Conservation (phyloP, 1,284 basidiomycete species). For the Cystobasidiaceae sp. region DNA sequence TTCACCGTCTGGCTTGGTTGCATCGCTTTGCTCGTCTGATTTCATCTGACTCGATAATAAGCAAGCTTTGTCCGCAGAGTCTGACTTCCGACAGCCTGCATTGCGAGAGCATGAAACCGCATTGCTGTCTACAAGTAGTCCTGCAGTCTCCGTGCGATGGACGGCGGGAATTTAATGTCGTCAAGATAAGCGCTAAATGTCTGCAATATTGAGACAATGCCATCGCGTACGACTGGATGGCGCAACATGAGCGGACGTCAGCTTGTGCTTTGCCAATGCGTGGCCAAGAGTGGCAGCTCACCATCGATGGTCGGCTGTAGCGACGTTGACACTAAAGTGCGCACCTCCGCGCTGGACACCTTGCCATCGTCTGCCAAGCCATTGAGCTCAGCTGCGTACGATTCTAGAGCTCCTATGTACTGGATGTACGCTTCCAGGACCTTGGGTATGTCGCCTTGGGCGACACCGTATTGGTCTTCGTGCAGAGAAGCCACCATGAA, state of each 20-base stretch:
- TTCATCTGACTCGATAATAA: no score
- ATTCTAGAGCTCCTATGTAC: constrained; percentile 62
- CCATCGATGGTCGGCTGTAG: constrained; percentile 59
- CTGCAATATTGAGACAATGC: constrained; percentile 60
- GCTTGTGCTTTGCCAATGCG: no score
- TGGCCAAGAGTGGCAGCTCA: constrained; percentile 48
- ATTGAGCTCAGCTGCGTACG: constrained; percentile 41
- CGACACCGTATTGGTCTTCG: constrained; percentile 73
- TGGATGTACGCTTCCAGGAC: constrained; percentile 67
- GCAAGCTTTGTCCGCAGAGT: no score
- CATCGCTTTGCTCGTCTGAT: no score
- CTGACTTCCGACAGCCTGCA: no score
- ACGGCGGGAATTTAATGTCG: constrained; percentile 70
- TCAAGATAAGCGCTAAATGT: constrained; percentile 68
- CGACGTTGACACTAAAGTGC: constrained; percentile 49
- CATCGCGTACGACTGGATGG: constrained; percentile 65
- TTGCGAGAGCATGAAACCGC: not conserved
- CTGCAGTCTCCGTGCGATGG: constrained; percentile 61
- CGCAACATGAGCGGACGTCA: constrained; percentile 3
- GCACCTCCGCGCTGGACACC: constrained; percentile 44
- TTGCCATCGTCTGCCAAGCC: constrained; percentile 49
- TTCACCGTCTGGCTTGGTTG: no score
- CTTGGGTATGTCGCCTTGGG: constrained; percentile 73
- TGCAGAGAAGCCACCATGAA: constrained; percentile 65
- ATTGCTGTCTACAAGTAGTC: constrained; percentile 57